Evolutionary conservation across 2,329 filamentous ascomycete species (phyloP).

Genomic region (Claviceps quebecensis): DNA sequence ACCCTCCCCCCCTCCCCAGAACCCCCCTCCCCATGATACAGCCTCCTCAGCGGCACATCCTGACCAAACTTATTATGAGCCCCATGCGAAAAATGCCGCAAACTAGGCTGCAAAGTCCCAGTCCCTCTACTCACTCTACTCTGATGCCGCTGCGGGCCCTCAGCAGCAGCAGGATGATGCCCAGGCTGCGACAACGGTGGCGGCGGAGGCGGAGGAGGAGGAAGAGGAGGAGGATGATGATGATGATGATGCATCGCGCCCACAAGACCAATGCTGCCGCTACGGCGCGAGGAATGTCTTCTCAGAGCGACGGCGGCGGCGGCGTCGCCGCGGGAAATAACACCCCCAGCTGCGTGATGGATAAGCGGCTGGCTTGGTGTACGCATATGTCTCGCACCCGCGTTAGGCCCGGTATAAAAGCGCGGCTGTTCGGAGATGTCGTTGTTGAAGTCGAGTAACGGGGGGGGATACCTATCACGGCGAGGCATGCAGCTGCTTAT

Average conservation of each 20-base stretch:
- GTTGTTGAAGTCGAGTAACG: conserved; percentile 51
- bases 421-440: conserved; percentile 50
- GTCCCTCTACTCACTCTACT: not conserved
- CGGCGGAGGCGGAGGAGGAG: conserved; percentile 9
- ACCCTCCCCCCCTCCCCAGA: conserved; percentile 5
- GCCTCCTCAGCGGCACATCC: conserved; percentile 14
- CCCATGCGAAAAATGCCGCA: not conserved
- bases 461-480: conserved; percentile 30
- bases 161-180: conserved; percentile 6
- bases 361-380: conserved; percentile 28
- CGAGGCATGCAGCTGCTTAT: conserved; percentile 4
- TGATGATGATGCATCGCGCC: too few species aligned
- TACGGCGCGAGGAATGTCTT: conserved; percentile 5
- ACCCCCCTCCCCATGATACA: conserved; percentile 3
- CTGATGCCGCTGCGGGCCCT: not conserved
- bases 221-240: not conserved
- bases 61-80: conserved; percentile 7
- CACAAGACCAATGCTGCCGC: not conserved
- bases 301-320: not conserved
- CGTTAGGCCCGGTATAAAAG: conserved; percentile 34
- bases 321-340: conserved; percentile 2
- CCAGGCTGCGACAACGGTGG: conserved; percentile 16
- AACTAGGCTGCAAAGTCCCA: not conserved
- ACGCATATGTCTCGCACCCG: conserved; percentile 26
- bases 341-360: conserved; percentile 26